Evolutionary conservation across 768 basidiomycete genomes (phyloP).

Genomic region (Tubosaeta sp.): DNA sequence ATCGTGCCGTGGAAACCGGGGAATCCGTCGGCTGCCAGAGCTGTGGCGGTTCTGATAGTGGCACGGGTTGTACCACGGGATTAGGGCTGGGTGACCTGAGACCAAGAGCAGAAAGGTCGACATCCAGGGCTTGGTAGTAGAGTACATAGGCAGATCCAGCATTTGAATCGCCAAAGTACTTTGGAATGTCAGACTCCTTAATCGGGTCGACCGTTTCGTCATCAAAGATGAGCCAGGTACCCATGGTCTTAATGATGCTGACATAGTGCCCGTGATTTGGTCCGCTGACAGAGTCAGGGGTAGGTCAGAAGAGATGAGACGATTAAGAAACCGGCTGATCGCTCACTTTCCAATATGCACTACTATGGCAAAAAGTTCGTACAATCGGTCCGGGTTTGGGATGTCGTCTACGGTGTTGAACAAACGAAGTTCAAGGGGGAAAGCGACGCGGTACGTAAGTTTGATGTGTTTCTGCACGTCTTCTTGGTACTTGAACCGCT

Average conservation of each 20-base stretch:
- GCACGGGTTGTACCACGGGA: constrained; percentile 15
- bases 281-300: constrained; percentile 50
- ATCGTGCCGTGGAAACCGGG: constrained; percentile 19
- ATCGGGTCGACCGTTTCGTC: constrained; percentile 90
- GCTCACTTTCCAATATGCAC: constrained; percentile 98
- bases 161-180: constrained; percentile 90
- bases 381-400: constrained; percentile 86
- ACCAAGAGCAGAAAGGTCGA: constrained; percentile 71
- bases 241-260: constrained; percentile 84
- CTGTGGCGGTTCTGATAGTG: constrained; percentile 10
- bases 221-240: constrained; percentile 90
- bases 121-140: constrained; percentile 92
- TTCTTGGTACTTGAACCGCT: constrained; percentile 99
- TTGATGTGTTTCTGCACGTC: constrained; percentile 89
- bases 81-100: constrained; percentile 38
- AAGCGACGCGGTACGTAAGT: constrained; percentile 93
- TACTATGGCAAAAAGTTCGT: constrained; percentile 93
- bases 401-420: constrained; percentile 97
- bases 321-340: constrained; percentile 11
- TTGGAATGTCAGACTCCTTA: constrained; percentile 83
- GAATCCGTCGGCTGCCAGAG: constrained; percentile 21
- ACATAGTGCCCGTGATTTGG: constrained; percentile 99
- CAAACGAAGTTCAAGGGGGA: constrained; percentile 89
- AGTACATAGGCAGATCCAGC: constrained; percentile 92
- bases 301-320: constrained; percentile 10